Percentiles rank a stretch among this genome's conserved stretches.
Evolutionary conservation across 441 rosid species (phyloP).

Genomic region (Gossypium trilobum): DNA sequence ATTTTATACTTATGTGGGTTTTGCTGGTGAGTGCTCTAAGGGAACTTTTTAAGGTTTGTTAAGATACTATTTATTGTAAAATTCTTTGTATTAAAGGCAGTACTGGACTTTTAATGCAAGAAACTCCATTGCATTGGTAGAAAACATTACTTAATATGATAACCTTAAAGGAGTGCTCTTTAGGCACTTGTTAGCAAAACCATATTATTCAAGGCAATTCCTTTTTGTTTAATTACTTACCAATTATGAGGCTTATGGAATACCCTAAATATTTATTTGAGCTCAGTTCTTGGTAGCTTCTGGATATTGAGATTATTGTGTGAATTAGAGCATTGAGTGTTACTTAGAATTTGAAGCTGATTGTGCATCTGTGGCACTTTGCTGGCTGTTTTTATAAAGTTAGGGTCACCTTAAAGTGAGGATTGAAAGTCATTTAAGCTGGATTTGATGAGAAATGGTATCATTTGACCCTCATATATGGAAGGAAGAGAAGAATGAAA

Average conservation of each 20-base stretch:
- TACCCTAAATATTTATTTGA: background rate
- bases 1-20: background rate
- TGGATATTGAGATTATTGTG: background rate
- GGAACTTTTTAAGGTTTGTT: background rate
- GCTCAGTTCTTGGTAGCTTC: background rate
- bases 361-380: background rate
- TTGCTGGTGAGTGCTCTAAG: background rate
- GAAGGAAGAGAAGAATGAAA: background rate
- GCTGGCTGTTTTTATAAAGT: background rate
- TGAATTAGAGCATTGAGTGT: background rate
- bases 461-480: background rate
- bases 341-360: slow-evolving; percentile 4
- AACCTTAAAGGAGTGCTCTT: background rate
- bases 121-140: background rate
- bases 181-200: background rate
- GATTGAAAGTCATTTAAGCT: slow-evolving; percentile 9
- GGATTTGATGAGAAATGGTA: background rate
- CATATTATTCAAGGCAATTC: background rate
- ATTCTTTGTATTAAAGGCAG: background rate
- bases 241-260: background rate
- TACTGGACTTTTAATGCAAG: background rate
- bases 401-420: background rate
- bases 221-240: background rate
- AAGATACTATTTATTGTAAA: background rate
- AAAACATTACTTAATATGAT: background rate